Conservation (phyloP, 176 grass and related monocot species). For the Hordeum vulgare region MorexV3_pseudomolecules_assembly NC_058518.1:486474465-486474964, state of each 20-base stretch:
- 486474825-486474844: not conserved
- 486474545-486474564: slow-evolving; percentile 80
- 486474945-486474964: not conserved
- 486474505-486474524: no score
- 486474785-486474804: slow-evolving; percentile 84
- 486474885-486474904: not conserved
- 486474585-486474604: slow-evolving; percentile 97
- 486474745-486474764: slow-evolving; percentile 85
- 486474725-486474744: slow-evolving; percentile 55
- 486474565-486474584: slow-evolving; percentile 92
- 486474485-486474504: not conserved
- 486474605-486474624: slow-evolving; percentile 91
- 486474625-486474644: slow-evolving; percentile 74
- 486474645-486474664: not conserved
- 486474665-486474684: not conserved
- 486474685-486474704: not conserved
- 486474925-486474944: not conserved
- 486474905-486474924: not conserved
- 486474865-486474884: not conserved
- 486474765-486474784: slow-evolving; percentile 75
- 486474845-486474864: not conserved
- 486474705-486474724: not conserved
- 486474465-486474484: not conserved
- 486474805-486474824: slow-evolving; percentile 90
- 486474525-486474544: not conserved